These are phyloP conservation scores for Macrocybe gigantea DNA, from an alignment of 768 basidiomycete genomes.

Conservation along the genomic window DNA sequence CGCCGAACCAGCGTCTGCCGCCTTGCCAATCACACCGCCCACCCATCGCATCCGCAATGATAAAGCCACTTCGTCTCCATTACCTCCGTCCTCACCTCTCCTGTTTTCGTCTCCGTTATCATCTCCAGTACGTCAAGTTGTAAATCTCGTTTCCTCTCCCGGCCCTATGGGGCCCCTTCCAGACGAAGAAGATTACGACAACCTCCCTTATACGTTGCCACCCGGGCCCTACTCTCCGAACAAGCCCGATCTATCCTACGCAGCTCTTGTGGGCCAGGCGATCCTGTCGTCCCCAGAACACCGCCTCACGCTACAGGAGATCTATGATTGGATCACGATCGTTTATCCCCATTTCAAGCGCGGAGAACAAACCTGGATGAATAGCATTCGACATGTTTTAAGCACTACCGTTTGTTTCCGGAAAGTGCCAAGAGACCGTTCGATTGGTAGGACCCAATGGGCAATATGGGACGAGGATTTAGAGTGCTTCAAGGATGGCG, in stretches of 20 bases:
- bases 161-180: slow-evolving; percentile 68
- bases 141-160: slow-evolving; percentile 81
- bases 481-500: slow-evolving; percentile 77
- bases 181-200: slow-evolving; percentile 58
- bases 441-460: slow-evolving; percentile 82
- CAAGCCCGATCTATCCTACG: slow-evolving; percentile 88
- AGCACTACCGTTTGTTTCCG: slow-evolving; percentile 90
- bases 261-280: slow-evolving; percentile 93
- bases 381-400: slow-evolving; percentile 94
- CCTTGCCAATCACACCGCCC: slow-evolving; percentile 45
- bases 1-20: slow-evolving; percentile 25
- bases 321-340: slow-evolving; percentile 93
- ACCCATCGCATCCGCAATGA: slow-evolving; percentile 30
- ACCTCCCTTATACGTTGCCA: slow-evolving; percentile 71
- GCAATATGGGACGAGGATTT: slow-evolving; percentile 80
- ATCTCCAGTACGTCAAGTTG: slow-evolving; percentile 52
- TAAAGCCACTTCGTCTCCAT: slow-evolving; percentile 35
- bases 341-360: slow-evolving; percentile 93
- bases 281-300: slow-evolving; percentile 80
- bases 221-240: slow-evolving; percentile 74
- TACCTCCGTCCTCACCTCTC: slow-evolving; percentile 59
- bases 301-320: slow-evolving; percentile 88
- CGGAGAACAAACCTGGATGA: slow-evolving; percentile 95
- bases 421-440: slow-evolving; percentile 73
- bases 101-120: slow-evolving; percentile 52